Evolutionary conservation across 495 filamentous ascomycete genomes (phyloP), one percentile per base, ranked within the genome.

Genomic region (Venustampulla echinocandica): DNA sequence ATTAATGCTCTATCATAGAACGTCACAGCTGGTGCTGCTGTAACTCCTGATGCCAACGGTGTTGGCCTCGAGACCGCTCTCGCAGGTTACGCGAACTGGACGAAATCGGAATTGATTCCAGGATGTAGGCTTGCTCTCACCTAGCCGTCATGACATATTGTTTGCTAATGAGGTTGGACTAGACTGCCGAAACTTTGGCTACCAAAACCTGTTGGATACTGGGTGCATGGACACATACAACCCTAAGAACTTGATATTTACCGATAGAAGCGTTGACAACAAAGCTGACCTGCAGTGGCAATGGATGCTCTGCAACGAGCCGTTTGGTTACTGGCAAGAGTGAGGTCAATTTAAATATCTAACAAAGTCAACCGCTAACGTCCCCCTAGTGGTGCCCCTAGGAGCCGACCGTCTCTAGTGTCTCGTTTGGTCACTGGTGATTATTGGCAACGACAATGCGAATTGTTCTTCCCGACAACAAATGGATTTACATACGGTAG

Each of bases 261-360:
- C 73, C 23, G 78, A 85, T 50, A 56, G 64, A 13, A 61, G 66
- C 1, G 67, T 74, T 0, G 42, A 43, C 50, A 83, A 82, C 58
- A 50, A 51, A 5, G 55, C 62, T 34, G 65, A 82, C 60, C 64
- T 76, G 11, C 80, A 83, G 48, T 85, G 79, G 80, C 60, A 58
- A 62, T 79, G 28, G 82, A 67, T 49, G 82, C 76, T 77, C 66
- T 83, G 80, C 66, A 83, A 83, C 56, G 77, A 84, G 61, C 78
- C 81, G 0, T 69, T 79, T 38, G 73, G 63, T 47, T 79, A 72
- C 53, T 82, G 74, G 71, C 74, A 78, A 50, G 68, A 73, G 37
- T 40, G 18, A 40, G 37, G 20, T 5, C 39, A 10, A 4, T 11
- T 15, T 2, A 15, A 41, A 18, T 73, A 66, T 7, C 27, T 40